Conservation (phyloP, 768 basidiomycete genomes). For the Suillus sp. region DNA sequence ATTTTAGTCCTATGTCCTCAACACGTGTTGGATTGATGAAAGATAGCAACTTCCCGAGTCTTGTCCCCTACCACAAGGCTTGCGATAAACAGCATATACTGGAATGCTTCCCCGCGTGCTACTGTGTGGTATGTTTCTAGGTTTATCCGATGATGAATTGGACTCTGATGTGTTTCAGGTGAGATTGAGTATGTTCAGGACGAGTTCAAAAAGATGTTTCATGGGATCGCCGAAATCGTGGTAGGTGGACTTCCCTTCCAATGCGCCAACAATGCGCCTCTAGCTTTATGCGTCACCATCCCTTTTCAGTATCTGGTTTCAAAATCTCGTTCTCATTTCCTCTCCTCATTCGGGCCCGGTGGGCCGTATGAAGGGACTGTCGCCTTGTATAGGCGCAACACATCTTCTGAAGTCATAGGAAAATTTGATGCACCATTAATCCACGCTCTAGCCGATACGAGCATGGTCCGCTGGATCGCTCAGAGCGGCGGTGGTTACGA, state of each 20-base stretch:
- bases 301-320: constrained; percentile 50
- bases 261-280: not conserved
- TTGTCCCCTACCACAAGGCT: not conserved
- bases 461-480: constrained; percentile 73
- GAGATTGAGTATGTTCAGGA: constrained; percentile 76
- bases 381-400: constrained; percentile 79
- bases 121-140: constrained; percentile 25
- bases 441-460: constrained; percentile 52
- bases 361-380: constrained; percentile 72
- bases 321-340: constrained; percentile 61
- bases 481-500: constrained; percentile 91
- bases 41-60: not conserved
- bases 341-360: constrained; percentile 56
- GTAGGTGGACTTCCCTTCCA: constrained; percentile 45
- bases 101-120: constrained; percentile 20
- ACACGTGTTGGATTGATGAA: constrained; percentile 1
- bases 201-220: constrained; percentile 62
- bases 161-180: constrained; percentile 37
- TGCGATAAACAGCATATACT: not conserved
- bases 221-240: constrained; percentile 66
- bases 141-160: not conserved
- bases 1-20: not conserved
- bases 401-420: constrained; percentile 61
- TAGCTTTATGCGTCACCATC: not conserved
- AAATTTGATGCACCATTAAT: constrained; percentile 79